phyloP scores from a whole-genome alignment of 192 early-diverging fungal species.

The Haplosporangium gracile region DNA sequence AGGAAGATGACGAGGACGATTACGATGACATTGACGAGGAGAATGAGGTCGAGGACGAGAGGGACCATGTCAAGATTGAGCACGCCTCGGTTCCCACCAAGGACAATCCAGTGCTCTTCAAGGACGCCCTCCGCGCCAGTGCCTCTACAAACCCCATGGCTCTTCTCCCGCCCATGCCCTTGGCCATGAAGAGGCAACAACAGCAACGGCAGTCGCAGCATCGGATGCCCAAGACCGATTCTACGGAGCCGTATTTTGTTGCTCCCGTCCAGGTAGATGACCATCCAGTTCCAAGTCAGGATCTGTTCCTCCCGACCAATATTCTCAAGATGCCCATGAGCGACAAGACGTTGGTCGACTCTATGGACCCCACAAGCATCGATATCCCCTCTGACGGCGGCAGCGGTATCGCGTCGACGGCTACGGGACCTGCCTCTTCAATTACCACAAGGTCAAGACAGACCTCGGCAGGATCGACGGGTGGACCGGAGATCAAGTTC shows the following conservation, averaged over 20 bases:
- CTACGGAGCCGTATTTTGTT: background rate
- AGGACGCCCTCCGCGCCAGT: background rate
- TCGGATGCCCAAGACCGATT: background rate
- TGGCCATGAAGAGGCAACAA: background rate
- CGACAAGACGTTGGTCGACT: background rate
- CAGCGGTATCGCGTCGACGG: background rate
- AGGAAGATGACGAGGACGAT: background rate
- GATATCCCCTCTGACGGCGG: background rate
- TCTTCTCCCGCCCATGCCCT: background rate
- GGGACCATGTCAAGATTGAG: background rate
- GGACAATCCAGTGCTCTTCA: background rate
- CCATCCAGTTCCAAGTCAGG: background rate
- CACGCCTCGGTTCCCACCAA: background rate
- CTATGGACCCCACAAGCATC: background rate
- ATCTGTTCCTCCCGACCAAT: background rate
- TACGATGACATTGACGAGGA: background rate
- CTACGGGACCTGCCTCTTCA: background rate
- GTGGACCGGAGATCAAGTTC: conserved; percentile 21
- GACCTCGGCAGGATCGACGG: conserved; percentile 2
- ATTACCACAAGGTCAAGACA: conserved; percentile 1
- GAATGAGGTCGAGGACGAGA: background rate
- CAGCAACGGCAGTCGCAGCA: background rate
- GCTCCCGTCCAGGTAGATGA: background rate
- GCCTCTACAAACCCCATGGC: background rate
- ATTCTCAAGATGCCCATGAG: conserved; percentile 4